A percentile compares a stretch with the other conserved stretches of the same genome.
Conservation (phyloP, 2,329 filamentous ascomycete species). For the Herpomyces periplanetae region DNA sequence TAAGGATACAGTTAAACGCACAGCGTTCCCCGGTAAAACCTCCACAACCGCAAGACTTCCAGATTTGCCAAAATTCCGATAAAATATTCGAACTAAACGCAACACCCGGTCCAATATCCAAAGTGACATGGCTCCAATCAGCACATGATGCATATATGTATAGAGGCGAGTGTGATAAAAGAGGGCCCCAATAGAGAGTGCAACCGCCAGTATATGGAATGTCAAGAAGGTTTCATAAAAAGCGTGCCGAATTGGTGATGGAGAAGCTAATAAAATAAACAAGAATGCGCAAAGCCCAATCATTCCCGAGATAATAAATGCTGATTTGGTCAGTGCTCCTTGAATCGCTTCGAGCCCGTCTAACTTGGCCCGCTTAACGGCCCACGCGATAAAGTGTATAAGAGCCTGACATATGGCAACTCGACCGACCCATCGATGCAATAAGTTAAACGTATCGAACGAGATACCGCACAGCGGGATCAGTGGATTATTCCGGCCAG, state of each 20-base stretch:
- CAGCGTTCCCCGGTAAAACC: slow-evolving; percentile 32
- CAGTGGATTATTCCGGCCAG: slow-evolving; percentile 36
- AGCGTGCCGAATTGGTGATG: slow-evolving; percentile 28
- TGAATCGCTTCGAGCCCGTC: slow-evolving; percentile 13
- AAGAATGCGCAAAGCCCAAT: slow-evolving; percentile 26
- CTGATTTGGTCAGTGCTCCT: slow-evolving; percentile 8
- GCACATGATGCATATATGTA: slow-evolving; percentile 13
- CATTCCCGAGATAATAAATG: slow-evolving; percentile 19
- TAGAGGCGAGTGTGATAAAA: slow-evolving; percentile 23
- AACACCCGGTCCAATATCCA: slow-evolving; percentile 22
- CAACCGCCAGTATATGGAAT: slow-evolving; percentile 23
- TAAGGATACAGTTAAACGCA: slow-evolving; percentile 29
- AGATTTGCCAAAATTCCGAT: slow-evolving; percentile 23
- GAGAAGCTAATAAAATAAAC: slow-evolving; percentile 23
- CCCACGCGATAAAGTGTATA: slow-evolving; percentile 21
- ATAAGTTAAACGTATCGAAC: slow-evolving; percentile 44
- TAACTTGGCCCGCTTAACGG: slow-evolving; percentile 10
- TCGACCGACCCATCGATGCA: slow-evolving; percentile 42
- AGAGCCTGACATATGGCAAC: slow-evolving; percentile 29
- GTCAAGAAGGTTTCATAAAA: slow-evolving; percentile 44
- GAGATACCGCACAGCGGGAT: slow-evolving; percentile 29
- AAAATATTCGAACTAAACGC: slow-evolving; percentile 18
- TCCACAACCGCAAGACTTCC: slow-evolving; percentile 29
- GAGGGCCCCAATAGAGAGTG: slow-evolving; percentile 17
- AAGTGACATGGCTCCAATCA: slow-evolving; percentile 20